These are phyloP conservation scores for Schizonepeta tenuifolia DNA, from an alignment of 257 asterid genomes.

Conservation along the genomic window DNA sequence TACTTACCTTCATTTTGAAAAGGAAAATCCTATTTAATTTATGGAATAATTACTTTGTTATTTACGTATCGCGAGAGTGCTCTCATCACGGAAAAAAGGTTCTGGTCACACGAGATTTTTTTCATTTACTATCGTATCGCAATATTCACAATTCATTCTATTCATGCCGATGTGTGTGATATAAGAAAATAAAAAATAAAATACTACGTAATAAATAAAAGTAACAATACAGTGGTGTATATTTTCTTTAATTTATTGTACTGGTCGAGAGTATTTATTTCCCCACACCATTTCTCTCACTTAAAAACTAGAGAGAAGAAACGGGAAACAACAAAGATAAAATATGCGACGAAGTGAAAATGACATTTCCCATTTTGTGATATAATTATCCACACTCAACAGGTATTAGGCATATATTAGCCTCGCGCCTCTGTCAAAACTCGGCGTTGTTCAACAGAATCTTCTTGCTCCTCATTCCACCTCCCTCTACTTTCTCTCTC, in stretches of 20 bases:
- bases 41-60: not conserved
- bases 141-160: not conserved
- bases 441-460: constrained; percentile 79
- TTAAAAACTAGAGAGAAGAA: not conserved
- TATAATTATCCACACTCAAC: constrained; percentile 20
- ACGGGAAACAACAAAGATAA: constrained; percentile 9
- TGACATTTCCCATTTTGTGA: constrained; percentile 31
- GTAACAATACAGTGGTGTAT: not conserved
- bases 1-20: no score
- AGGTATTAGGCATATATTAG: constrained; percentile 10
- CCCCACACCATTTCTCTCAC: not conserved
- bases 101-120: not conserved
- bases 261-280: not conserved
- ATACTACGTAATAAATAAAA: not conserved
- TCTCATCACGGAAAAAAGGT: not conserved
- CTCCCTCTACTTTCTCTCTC: constrained; percentile 27
- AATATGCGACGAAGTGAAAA: constrained; percentile 65
- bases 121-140: not conserved
- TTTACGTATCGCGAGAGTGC: no score
- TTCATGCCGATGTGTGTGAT: not conserved
- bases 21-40: not conserved
- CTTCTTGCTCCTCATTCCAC: constrained; percentile 45
- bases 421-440: constrained; percentile 61
- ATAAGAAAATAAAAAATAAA: not conserved
- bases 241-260: not conserved